A percentile compares a stretch with the other conserved stretches of the same genome.
Evolutionary conservation across 352 stramenopile genomes (phyloP).

Genomic region (Globisporangium apiculatum): DNA sequence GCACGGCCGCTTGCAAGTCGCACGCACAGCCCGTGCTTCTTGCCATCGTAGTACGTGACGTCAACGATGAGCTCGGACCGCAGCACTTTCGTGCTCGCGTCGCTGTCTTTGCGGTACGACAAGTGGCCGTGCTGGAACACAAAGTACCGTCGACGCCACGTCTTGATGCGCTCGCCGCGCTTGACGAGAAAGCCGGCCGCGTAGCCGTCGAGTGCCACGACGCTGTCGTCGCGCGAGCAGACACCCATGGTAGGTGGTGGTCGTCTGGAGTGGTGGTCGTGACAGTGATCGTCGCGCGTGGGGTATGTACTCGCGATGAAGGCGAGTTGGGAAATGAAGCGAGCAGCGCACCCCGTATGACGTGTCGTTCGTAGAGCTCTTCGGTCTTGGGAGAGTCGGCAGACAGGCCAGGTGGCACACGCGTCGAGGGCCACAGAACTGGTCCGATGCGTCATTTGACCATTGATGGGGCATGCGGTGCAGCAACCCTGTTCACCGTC

Average conservation of each 20-base stretch:
- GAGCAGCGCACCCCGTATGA: no score
- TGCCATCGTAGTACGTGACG: conserved; percentile 41
- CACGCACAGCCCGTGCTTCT: conserved; percentile 44
- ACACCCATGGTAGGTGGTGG: conserved; percentile 3
- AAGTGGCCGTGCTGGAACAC: conserved; percentile 61
- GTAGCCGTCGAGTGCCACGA: conserved; percentile 54
- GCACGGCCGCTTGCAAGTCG: conserved; percentile 36
- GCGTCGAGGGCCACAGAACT: not conserved
- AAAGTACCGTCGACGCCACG: conserved; percentile 74
- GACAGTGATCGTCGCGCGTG: not conserved
- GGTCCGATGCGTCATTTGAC: no score
- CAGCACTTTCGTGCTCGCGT: conserved; percentile 39
- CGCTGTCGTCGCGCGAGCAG: conserved; percentile 16
- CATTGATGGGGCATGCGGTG: no score
- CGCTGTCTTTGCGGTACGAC: conserved; percentile 55
- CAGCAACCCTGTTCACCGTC: not conserved
- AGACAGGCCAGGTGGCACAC: not conserved
- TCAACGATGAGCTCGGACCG: conserved; percentile 40
- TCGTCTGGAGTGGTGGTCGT: not conserved
- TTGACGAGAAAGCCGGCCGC: conserved; percentile 65
- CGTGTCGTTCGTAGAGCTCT: not conserved
- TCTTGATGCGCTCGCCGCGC: conserved; percentile 62
- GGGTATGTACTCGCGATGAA: not conserved
- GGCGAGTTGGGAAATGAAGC: conserved; percentile 5
- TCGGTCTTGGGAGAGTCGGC: no score